Evolutionary conservation across 1,139 yeast genomes (phyloP).

Genomic region (Yamadazyma taylorii): DNA sequence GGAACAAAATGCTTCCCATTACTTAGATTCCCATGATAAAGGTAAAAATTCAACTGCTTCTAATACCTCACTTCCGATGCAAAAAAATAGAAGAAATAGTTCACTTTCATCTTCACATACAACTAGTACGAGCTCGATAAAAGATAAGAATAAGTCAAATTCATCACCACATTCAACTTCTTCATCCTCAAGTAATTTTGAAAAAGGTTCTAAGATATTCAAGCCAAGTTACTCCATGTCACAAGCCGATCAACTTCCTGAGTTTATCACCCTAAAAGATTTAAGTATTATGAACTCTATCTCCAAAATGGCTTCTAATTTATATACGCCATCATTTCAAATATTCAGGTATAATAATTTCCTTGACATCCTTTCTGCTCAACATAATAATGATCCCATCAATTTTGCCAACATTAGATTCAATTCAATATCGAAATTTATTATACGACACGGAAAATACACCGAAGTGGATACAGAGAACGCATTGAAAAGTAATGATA

Average conservation of each 20-base stretch:
- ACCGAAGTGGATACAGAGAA: slow-evolving; percentile 11
- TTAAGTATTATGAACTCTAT: slow-evolving; percentile 27
- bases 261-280: slow-evolving; percentile 25
- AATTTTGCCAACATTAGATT: slow-evolving; percentile 42
- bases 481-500: slow-evolving; percentile 19
- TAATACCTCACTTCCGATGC: slow-evolving; percentile 12
- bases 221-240: slow-evolving; percentile 17
- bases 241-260: slow-evolving; percentile 12
- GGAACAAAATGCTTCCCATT: not conserved
- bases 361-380: slow-evolving; percentile 32
- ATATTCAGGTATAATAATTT: slow-evolving; percentile 35
- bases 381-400: slow-evolving; percentile 40
- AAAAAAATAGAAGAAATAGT: slow-evolving; percentile 14
- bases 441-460: slow-evolving; percentile 25
- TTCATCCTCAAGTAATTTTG: slow-evolving; percentile 7
- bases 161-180: slow-evolving; percentile 2
- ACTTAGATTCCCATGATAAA: slow-evolving; percentile 5
- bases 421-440: slow-evolving; percentile 38
- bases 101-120: slow-evolving; percentile 17
- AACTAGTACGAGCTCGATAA: slow-evolving; percentile 6
- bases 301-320: slow-evolving; percentile 21
- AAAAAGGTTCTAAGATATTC: slow-evolving; percentile 14
- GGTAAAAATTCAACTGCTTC: slow-evolving; percentile 16
- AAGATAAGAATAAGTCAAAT: slow-evolving; percentile 9
- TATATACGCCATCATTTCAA: slow-evolving; percentile 34